Evolutionary conservation across 2,329 filamentous ascomycete genomes (phyloP).

Genomic region (Neonectria neomacrospora): DNA sequence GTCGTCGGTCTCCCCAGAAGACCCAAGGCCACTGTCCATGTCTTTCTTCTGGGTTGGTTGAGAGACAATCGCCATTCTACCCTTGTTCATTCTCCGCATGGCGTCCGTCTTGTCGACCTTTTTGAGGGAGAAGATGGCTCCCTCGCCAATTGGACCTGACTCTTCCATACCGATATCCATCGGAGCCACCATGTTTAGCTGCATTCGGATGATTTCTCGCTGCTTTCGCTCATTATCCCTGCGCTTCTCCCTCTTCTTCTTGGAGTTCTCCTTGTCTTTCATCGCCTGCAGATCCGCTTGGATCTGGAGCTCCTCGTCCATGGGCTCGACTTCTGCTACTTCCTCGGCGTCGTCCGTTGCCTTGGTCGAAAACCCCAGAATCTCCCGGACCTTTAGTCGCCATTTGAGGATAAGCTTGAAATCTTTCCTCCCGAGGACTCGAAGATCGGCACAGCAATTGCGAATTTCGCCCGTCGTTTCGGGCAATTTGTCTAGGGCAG

Average conservation of each 20-base stretch:
- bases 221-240: slow-evolving; percentile 94
- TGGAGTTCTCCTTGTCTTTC: slow-evolving; percentile 79
- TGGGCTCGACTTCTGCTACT: slow-evolving; percentile 83
- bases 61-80: slow-evolving; percentile 78
- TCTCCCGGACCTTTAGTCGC: slow-evolving; percentile 88
- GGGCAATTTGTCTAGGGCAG: slow-evolving; percentile 84
- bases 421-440: slow-evolving; percentile 91
- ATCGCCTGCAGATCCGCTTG: slow-evolving; percentile 88
- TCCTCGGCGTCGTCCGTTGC: slow-evolving; percentile 65
- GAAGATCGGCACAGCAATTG: slow-evolving; percentile 82
- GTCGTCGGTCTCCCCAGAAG: slow-evolving; percentile 65
- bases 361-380: slow-evolving; percentile 87
- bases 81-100: slow-evolving; percentile 69
- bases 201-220: slow-evolving; percentile 94
- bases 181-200: slow-evolving; percentile 95
- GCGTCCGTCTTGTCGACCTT: slow-evolving; percentile 80
- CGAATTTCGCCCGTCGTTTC: slow-evolving; percentile 88
- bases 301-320: slow-evolving; percentile 94
- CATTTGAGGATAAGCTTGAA: slow-evolving; percentile 91
- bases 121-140: slow-evolving; percentile 88
- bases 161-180: slow-evolving; percentile 97
- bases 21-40: slow-evolving; percentile 67
- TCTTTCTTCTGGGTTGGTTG: slow-evolving; percentile 66
- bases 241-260: slow-evolving; percentile 84
- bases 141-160: slow-evolving; percentile 78